These are phyloP conservation scores for Anthoceros angustus DNA, from an alignment of 225 moss, liverwort and hornwort species.

Conservation along the genomic window DNA sequence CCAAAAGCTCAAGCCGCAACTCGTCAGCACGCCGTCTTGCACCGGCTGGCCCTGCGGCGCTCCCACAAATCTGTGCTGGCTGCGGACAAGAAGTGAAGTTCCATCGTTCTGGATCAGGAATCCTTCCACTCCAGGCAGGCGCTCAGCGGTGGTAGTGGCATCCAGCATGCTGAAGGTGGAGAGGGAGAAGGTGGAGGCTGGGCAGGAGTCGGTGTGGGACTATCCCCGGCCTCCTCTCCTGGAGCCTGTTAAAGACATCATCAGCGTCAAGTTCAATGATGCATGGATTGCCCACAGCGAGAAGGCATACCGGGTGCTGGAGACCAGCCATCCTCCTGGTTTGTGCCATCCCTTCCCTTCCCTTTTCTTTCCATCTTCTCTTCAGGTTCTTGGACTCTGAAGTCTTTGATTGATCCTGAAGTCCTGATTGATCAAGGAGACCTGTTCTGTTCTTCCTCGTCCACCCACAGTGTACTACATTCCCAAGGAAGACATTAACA, in stretches of 20 bases:
- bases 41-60: too few relatives aligned
- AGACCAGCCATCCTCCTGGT: constrained; percentile 92
- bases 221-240: constrained; percentile 67
- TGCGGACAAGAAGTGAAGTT: too few relatives aligned
- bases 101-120: too few relatives aligned
- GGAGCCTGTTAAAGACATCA: constrained; percentile 42
- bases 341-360: not conserved
- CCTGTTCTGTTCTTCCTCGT: not conserved
- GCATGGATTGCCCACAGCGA: constrained; percentile 42
- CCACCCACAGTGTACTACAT: constrained; percentile 48
- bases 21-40: too few relatives aligned
- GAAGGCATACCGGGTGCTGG: constrained; percentile 52
- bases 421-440: not conserved
- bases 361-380: not conserved
- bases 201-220: constrained; percentile 87
- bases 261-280: constrained; percentile 53
- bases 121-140: too few relatives aligned
- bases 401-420: not conserved
- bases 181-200: constrained; percentile 43
- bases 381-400: not conserved
- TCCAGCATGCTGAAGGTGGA: constrained; percentile 8
- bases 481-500: constrained; percentile 46
- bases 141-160: not conserved
- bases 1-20: too few relatives aligned
- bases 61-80: too few relatives aligned